Conservation (phyloP, 371 early-diverging fungal genomes). For the Funneliformis caledonium region DNA sequence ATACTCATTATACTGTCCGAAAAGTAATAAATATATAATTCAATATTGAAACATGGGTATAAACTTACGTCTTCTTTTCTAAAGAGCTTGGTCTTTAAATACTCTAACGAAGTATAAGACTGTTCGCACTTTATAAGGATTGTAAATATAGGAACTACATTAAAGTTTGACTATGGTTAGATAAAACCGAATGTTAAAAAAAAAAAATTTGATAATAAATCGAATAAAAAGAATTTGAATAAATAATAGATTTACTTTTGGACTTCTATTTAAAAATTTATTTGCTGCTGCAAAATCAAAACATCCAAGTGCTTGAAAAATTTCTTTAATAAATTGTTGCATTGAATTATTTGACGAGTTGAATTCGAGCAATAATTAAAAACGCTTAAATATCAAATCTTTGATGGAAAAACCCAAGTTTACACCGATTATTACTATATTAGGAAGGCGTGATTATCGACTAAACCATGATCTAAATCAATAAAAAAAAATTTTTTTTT, state of each 20-base stretch:
- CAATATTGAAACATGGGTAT: not conserved
- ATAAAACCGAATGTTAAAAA: not conserved
- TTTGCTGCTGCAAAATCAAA: constrained; percentile 32
- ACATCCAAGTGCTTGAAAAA: constrained; percentile 38
- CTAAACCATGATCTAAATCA: no score
- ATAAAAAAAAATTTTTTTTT: no score
- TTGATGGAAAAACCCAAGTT: no score
- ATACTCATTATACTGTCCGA: not conserved
- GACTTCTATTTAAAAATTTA: not conserved
- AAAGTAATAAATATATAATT: not conserved
- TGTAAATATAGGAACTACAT: not conserved
- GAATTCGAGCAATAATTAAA: no score
- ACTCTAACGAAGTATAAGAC: constrained; percentile 33
- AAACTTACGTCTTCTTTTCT: constrained; percentile 36
- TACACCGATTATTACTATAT: no score
- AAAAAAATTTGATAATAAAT: not conserved
- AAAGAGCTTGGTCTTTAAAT: constrained; percentile 21
- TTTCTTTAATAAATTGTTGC: constrained; percentile 10
- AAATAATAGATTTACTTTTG: constrained; percentile 4
- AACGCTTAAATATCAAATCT: no score
- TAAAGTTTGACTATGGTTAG: not conserved
- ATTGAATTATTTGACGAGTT: not conserved
- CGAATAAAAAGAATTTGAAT: not conserved
- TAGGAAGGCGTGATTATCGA: no score
- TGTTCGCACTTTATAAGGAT: constrained; percentile 17